Evolutionary conservation across 306 rosid species (phyloP), one percentile per base, ranked within the genome.

Genomic region (Malus domestica): DNA sequence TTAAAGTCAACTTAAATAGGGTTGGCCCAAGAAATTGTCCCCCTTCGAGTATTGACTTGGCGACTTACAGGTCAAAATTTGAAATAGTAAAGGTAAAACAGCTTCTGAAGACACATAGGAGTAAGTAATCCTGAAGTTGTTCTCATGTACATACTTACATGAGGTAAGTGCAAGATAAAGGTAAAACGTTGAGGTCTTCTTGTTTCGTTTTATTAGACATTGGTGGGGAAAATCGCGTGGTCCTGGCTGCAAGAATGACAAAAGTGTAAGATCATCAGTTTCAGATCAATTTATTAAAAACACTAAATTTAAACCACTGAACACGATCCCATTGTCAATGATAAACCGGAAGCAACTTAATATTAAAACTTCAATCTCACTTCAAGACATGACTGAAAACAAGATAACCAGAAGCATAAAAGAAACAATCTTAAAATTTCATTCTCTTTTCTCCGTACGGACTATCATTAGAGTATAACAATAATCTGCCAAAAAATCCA

Each of bases 201-300:
- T 90, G 88, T 88, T 87, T 78, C 99, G 86, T 89, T 86, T 90
- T 67, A 96, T 93, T 65, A 96, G 86, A 82, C 99, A 96, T 8
- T 90, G 97, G 79, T 93, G 91, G 4, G 98, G 88, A 30, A 27
- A 29, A n/a, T 87, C 96, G 0, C 84, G 84, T 22, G 98, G 96
- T 51, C 99, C 99, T 33, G 99, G 91, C 99, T 96, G 97, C 83
- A 92, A 54, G 68, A 73, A 78, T 86, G 68, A 83, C 55, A 85
- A 80, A 68, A 72, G 78, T 49, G 76, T 69, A 70, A 65, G 45
- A 73, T 42, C 32, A 71, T 71, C 83, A 84, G 76, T 57, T 78
- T 23, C 42, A 27, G 45, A 6, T 72, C 76, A 72, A 72, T 4
- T 38, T 23, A 25, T 23, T 4, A 7, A 6, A 42, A 10, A 58